Conservation (phyloP, 2,329 filamentous ascomycete genomes). For the Colletotrichum noveboracense region DNA sequence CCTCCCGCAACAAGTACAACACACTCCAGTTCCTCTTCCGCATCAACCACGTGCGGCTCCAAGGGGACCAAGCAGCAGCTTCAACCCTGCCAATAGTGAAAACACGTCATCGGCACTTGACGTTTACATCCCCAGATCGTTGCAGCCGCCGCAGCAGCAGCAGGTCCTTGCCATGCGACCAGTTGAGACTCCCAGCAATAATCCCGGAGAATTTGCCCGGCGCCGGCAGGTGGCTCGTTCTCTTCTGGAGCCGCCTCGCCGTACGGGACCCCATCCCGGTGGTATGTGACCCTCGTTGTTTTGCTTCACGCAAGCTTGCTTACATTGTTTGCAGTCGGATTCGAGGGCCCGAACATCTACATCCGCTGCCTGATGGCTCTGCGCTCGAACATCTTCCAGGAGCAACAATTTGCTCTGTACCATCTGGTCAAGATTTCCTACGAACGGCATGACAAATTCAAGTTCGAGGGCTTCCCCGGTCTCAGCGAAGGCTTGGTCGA, state of each 20-base stretch:
- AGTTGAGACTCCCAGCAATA: slow-evolving; percentile 77
- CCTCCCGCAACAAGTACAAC: slow-evolving; percentile 28
- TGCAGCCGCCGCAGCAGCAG: slow-evolving; percentile 70
- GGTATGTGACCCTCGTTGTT: slow-evolving; percentile 50
- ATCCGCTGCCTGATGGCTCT: slow-evolving; percentile 85
- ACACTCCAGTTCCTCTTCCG: slow-evolving; percentile 30
- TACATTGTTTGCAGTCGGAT: slow-evolving; percentile 48
- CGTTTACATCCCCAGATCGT: slow-evolving; percentile 33
- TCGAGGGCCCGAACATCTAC: slow-evolving; percentile 88
- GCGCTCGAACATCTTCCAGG: slow-evolving; percentile 77
- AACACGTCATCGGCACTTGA: slow-evolving; percentile 66
- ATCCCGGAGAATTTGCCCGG: slow-evolving; percentile 70
- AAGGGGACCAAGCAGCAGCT: slow-evolving; percentile 50
- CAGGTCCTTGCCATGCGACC: slow-evolving; percentile 72
- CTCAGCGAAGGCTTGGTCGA: slow-evolving; percentile 88
- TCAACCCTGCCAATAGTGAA: slow-evolving; percentile 61
- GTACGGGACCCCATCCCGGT: slow-evolving; percentile 54
- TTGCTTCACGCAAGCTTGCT: neutral
- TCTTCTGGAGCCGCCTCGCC: slow-evolving; percentile 15
- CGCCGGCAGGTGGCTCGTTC: slow-evolving; percentile 51
- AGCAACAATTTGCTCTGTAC: slow-evolving; percentile 92
- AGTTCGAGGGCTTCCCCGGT: slow-evolving; percentile 89
- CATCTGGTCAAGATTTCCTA: slow-evolving; percentile 95
- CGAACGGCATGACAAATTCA: slow-evolving; percentile 93
- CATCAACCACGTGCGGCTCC: slow-evolving; percentile 31